These are phyloP conservation scores for Daedalea quercina DNA, from an alignment of 768 basidiomycete genomes.

Conservation along the genomic window DNA sequence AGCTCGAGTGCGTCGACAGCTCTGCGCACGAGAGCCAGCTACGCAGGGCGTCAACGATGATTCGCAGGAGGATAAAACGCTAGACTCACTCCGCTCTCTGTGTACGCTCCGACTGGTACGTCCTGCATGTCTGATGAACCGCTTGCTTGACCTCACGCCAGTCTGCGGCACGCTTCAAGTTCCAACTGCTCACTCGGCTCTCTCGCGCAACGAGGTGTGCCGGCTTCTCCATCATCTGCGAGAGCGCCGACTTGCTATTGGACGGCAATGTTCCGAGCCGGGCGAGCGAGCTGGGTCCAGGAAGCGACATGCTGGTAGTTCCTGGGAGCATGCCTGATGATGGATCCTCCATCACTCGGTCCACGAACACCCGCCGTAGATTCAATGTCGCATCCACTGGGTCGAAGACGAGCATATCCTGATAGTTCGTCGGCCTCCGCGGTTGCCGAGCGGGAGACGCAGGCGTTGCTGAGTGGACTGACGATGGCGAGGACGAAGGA, in stretches of 20 bases:
- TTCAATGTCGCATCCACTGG: conserved; percentile 48
- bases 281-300: conserved; percentile 40
- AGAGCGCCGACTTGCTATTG: conserved; percentile 28
- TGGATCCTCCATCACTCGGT: conserved; percentile 24
- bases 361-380: conserved; percentile 46
- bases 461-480: conserved; percentile 23
- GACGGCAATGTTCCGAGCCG: conserved; percentile 27
- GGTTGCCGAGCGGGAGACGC: conserved; percentile 20
- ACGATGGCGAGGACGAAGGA: conserved; percentile 23
- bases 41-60: conserved; percentile 4
- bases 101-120: background rate
- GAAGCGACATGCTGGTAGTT: conserved; percentile 58
- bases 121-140: conserved; percentile 5
- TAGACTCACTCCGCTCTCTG: conserved; percentile 30
- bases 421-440: conserved; percentile 39
- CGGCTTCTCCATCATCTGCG: conserved; percentile 28
- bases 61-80: too few species aligned
- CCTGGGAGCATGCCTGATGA: conserved; percentile 25
- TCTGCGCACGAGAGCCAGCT: conserved; percentile 80
- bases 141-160: conserved; percentile 47
- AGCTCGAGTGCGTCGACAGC: conserved; percentile 63
- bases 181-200: conserved; percentile 57
- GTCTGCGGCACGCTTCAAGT: conserved; percentile 41
- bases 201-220: conserved; percentile 32
- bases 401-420: conserved; percentile 67